Base-by-base conservation (phyloP, 148 eudicot genomes). In the Fagopyrum tataricum region DNA sequence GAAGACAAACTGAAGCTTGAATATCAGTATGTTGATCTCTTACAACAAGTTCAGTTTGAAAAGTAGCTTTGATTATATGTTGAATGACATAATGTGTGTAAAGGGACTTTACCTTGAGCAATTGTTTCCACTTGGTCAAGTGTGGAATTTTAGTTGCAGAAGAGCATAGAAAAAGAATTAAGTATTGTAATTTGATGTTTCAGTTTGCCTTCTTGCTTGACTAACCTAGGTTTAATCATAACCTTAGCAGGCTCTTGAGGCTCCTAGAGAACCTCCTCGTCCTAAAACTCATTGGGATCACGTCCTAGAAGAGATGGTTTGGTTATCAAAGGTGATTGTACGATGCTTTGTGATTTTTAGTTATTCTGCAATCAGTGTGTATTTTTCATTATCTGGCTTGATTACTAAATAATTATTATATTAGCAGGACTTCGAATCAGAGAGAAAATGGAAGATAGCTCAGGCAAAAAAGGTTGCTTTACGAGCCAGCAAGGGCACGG, bases 251-350 rank as follows among this genome's bases (percentile, higher is more conserved):
- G 99, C 95, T 41, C 95, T 92, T 83, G 99, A 96, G 89, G 89
- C 96, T 77, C 88, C 96, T 72, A 92, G 88, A 82, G 99, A 86
- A 81, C 97, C 97, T 72, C 85, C 73, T 13, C 99, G 95, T 67
- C 96, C 97, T 47, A 96, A 90, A 90, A 83, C 95, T 21, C 99
- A 96, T 74, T 96, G 99, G 99, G 99, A 96, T 85, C 97, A 96
- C 82, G 97, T 96, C 79, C 70, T 96, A 73, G 99, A 92, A 71
- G 99, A 96, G 91, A 92, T 96, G 99, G 86, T 84, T 73, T 96
- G 99, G 99, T 78, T 96, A 82, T 96, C 99, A 20, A 96, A 96
- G 97, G 97, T 92, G 82, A 70, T 76, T 18, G 18, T 75, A 31
- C 31, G 10, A 17, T 49, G 53, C 7, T 72, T 64, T 39, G n/a